Percentiles rank a stretch among this genome's conserved stretches.
Conservation (phyloP, 2,329 filamentous ascomycete species). For the Chaetomiaceae sp. region DNA sequence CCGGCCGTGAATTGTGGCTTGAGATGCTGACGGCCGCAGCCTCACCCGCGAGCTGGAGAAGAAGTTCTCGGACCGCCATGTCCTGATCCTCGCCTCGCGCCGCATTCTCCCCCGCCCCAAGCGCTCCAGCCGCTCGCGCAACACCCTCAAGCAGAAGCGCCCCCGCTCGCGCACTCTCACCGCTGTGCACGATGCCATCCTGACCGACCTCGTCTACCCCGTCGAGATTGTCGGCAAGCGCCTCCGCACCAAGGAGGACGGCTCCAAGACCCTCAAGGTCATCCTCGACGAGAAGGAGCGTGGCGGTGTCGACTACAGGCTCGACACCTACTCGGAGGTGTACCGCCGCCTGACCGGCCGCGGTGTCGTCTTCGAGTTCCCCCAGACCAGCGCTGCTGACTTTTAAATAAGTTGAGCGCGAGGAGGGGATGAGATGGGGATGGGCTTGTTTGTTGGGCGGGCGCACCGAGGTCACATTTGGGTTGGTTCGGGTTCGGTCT, state of each 20-base stretch:
- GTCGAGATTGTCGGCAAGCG: conserved; percentile 99
- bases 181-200: conserved; percentile 97
- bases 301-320: conserved; percentile 97
- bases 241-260: conserved; percentile 97
- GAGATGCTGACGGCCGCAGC: conserved; percentile 44
- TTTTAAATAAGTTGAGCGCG: too few species aligned
- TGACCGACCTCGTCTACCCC: conserved; percentile 96
- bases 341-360: conserved; percentile 98
- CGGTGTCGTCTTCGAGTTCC: conserved; percentile 97
- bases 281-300: conserved; percentile 99
- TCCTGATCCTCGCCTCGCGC: conserved; percentile 97
- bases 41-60: conserved; percentile 99
- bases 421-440: conserved; percentile 25
- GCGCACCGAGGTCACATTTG: conserved; percentile 23
- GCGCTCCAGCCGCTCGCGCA: conserved; percentile 94
- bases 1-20: not conserved
- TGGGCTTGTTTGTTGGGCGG: conserved; percentile 22
- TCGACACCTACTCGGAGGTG: conserved; percentile 99
- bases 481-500: conserved; percentile 26
- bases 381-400: conserved; percentile 71
- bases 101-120: conserved; percentile 98
- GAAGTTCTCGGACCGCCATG: conserved; percentile 99
- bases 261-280: conserved; percentile 97
- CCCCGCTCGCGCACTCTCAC: conserved; percentile 96
- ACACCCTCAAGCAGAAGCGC: conserved; percentile 97